These are phyloP conservation scores for Mucor mucedo DNA, from an alignment of 371 early-diverging fungal genomes.

Conservation along the genomic window DNA sequence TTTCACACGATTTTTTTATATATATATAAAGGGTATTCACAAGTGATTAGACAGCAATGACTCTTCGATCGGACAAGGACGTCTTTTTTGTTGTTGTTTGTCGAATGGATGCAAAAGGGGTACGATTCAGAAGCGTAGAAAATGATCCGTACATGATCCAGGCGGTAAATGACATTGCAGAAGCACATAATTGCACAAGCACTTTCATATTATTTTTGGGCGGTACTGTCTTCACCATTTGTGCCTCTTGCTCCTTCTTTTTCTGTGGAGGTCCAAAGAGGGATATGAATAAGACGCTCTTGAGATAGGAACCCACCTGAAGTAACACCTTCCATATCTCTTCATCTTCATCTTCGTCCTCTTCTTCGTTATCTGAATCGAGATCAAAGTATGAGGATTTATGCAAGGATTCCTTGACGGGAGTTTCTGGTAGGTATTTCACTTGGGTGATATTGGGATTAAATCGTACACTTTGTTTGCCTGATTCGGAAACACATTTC, in stretches of 20 bases:
- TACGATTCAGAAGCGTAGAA: slow-evolving; percentile 6
- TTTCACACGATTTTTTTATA: too few species aligned
- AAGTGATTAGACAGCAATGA: too few species aligned
- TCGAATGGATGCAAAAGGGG: not conserved
- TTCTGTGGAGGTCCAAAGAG: not conserved
- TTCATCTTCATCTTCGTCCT: slow-evolving; percentile 18
- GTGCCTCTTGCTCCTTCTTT: not conserved
- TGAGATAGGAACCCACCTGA: slow-evolving; percentile 17
- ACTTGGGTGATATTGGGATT: slow-evolving; percentile 24
- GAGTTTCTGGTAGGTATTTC: slow-evolving; percentile 22
- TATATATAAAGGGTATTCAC: too few species aligned
- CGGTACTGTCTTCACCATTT: not conserved
- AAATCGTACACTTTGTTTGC: slow-evolving; percentile 29
- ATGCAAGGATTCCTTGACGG: slow-evolving; percentile 18
- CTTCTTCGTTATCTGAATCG: slow-evolving; percentile 1
- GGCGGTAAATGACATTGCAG: slow-evolving; percentile 22
- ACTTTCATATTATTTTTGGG: not conserved
- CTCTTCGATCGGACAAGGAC: too few species aligned
- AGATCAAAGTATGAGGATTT: not conserved
- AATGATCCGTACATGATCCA: slow-evolving; percentile 21
- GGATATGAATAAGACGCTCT: slow-evolving; percentile 4
- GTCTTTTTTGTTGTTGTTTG: too few species aligned
- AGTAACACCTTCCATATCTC: slow-evolving; percentile 11
- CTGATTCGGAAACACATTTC: slow-evolving; percentile 28
- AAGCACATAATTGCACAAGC: slow-evolving; percentile 8